A percentile compares a stretch with the other conserved stretches of the same genome.
Conservation (phyloP, 2,329 filamentous ascomycete genomes). For the Calycina herbarum region DNA sequence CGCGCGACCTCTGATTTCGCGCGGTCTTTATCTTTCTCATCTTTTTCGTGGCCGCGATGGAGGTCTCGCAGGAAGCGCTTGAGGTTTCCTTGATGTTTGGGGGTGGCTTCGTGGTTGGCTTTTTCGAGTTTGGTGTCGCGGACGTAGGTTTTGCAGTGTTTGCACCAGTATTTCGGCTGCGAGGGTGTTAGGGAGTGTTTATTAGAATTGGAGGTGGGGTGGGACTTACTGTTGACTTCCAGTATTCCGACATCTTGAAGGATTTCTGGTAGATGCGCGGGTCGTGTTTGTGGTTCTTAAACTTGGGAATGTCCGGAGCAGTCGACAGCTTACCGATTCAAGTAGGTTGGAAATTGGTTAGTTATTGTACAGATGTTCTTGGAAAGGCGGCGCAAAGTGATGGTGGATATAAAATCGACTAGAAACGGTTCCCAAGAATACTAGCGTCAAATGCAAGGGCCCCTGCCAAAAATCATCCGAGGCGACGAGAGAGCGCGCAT, state of each 20-base stretch:
- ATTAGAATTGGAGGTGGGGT: not conserved
- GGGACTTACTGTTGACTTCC: slow-evolving; percentile 79
- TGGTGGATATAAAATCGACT: not conserved
- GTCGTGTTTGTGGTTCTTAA: not conserved
- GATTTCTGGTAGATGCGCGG: not conserved
- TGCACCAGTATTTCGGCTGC: slow-evolving; percentile 93
- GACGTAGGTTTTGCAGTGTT: slow-evolving; percentile 88
- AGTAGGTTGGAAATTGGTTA: not conserved
- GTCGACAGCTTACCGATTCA: not conserved
- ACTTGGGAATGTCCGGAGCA: not conserved
- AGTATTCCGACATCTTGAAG: slow-evolving; percentile 84
- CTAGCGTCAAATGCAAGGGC: not conserved
- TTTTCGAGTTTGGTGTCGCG: slow-evolving; percentile 90
- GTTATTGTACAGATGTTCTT: not conserved
- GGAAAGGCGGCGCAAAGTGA: not conserved
- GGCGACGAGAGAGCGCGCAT: not conserved
- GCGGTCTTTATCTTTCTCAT: slow-evolving; percentile 77
- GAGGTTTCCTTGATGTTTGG: slow-evolving; percentile 78
- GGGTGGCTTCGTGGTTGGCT: slow-evolving; percentile 84
- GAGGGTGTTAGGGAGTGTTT: not conserved
- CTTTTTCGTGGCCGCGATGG: slow-evolving; percentile 78
- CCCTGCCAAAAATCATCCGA: slow-evolving; percentile 1
- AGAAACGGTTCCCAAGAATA: not conserved
- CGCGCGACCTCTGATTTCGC: slow-evolving; percentile 84
- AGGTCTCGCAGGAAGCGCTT: slow-evolving; percentile 89